phyloP scores from a whole-genome alignment of 208 protist genomes.

The Porcisia hertigi region DNA sequence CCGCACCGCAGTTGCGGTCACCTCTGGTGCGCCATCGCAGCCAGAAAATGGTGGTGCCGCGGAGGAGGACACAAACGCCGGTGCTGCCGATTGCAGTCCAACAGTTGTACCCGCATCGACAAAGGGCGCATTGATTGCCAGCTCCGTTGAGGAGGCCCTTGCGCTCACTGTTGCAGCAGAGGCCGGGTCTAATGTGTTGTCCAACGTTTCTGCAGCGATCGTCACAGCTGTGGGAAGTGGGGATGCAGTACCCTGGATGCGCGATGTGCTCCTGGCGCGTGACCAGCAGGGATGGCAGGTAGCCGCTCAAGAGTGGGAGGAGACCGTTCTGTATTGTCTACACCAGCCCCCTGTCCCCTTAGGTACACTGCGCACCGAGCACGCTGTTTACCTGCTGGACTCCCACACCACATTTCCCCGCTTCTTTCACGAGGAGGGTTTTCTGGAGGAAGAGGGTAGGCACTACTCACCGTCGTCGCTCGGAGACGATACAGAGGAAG shows the following conservation, averaged over 20 bases:
- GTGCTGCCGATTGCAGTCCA: background rate
- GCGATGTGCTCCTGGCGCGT: conserved; percentile 14
- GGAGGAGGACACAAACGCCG: background rate
- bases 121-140: background rate
- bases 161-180: background rate
- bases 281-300: conserved; percentile 23
- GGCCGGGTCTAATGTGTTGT: conserved; percentile 1
- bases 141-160: conserved; percentile 16
- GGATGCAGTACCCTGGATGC: conserved; percentile 25
- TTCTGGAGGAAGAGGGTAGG: conserved; percentile 40
- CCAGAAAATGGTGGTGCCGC: background rate
- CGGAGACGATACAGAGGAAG: conserved; percentile 57
- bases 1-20: background rate
- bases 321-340: conserved; percentile 24
- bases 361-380: conserved; percentile 39
- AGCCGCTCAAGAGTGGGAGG: background rate
- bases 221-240: conserved; percentile 2
- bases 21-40: background rate
- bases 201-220: background rate
- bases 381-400: conserved; percentile 52
- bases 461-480: conserved; percentile 66
- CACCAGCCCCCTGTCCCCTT: conserved; percentile 21
- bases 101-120: background rate
- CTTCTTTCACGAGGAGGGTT: conserved; percentile 49
- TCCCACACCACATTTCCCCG: conserved; percentile 70